A percentile compares a stretch with the other conserved stretches of the same genome.
phyloP scores from a whole-genome alignment of 179 eudicot genomes.

The Carnegiea gigantea region DNA sequence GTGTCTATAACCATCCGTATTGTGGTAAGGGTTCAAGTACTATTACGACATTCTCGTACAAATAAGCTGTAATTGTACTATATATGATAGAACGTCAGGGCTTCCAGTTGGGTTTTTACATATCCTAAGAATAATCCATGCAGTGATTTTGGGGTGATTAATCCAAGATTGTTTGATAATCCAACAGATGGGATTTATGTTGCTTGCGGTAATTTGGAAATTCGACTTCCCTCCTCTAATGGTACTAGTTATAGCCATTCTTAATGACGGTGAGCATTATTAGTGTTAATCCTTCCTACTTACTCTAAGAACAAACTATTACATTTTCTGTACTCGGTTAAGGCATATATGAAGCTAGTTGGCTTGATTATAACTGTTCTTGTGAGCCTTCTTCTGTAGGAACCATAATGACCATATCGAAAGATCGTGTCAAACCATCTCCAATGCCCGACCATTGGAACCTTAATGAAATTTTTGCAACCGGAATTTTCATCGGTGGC shows the following conservation, averaged over 20 bases:
- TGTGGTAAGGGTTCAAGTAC: constrained; percentile 44
- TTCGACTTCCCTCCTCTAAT: constrained; percentile 72
- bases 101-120: neutral
- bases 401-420: constrained; percentile 62
- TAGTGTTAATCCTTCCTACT: neutral
- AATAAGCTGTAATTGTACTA: too few species aligned
- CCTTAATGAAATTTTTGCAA: constrained; percentile 61
- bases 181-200: constrained; percentile 58
- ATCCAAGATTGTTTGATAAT: neutral
- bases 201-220: constrained; percentile 58
- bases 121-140: neutral
- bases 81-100: too few species aligned
- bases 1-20: constrained; percentile 75
- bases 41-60: too few species aligned
- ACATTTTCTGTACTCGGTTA: neutral
- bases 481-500: constrained; percentile 54
- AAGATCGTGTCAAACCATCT: constrained; percentile 70
- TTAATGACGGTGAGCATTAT: constrained; percentile 50
- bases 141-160: neutral
- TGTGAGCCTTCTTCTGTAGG: constrained; percentile 12
- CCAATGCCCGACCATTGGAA: constrained; percentile 70
- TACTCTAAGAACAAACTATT: too few species aligned
- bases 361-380: neutral
- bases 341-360: neutral
- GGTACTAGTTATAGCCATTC: constrained; percentile 67